Evolutionary conservation across 495 filamentous ascomycete genomes (phyloP).

Genomic region (Bombardia bombarda): DNA sequence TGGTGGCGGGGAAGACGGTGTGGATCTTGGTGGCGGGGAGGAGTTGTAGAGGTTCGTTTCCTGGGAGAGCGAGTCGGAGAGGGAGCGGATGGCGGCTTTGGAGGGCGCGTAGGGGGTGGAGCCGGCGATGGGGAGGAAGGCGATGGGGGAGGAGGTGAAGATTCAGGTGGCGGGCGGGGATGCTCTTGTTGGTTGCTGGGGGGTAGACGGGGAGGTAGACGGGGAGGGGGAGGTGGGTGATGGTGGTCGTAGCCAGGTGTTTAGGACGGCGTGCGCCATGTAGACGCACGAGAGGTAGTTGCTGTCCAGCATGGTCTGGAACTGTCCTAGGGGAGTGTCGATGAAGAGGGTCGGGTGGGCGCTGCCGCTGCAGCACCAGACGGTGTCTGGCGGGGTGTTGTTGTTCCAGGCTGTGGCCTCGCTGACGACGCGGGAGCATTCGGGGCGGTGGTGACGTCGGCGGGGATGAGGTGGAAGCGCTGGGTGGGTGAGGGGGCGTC

Average conservation of each 20-base stretch:
- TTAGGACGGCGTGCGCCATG: slow-evolving; percentile 59
- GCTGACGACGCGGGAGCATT: slow-evolving; percentile 53
- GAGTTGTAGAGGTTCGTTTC: slow-evolving; percentile 48
- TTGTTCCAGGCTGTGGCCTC: slow-evolving; percentile 69
- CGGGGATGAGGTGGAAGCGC: slow-evolving; percentile 65
- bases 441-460: slow-evolving; percentile 59
- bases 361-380: slow-evolving; percentile 76
- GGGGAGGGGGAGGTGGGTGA: background rate
- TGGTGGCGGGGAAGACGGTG: slow-evolving; percentile 70
- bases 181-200: slow-evolving; percentile 6
- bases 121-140: slow-evolving; percentile 64
- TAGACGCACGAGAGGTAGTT: slow-evolving; percentile 79
- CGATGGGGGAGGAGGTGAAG: slow-evolving; percentile 65
- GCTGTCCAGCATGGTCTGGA: slow-evolving; percentile 67
- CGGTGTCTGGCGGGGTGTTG: slow-evolving; percentile 59
- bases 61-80: background rate
- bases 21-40: slow-evolving; percentile 56
- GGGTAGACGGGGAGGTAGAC: slow-evolving; percentile 8
- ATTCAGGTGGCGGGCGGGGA: slow-evolving; percentile 57
- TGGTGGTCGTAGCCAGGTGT: slow-evolving; percentile 35
- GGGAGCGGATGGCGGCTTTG: slow-evolving; percentile 64
- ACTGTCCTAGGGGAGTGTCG: slow-evolving; percentile 51
- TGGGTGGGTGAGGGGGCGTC: slow-evolving; percentile 49
- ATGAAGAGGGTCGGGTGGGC: slow-evolving; percentile 63
- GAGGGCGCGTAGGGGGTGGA: slow-evolving; percentile 69